Conservation (phyloP, 2,329 filamentous ascomycete genomes). For the Colletotrichum magnum region DNA sequence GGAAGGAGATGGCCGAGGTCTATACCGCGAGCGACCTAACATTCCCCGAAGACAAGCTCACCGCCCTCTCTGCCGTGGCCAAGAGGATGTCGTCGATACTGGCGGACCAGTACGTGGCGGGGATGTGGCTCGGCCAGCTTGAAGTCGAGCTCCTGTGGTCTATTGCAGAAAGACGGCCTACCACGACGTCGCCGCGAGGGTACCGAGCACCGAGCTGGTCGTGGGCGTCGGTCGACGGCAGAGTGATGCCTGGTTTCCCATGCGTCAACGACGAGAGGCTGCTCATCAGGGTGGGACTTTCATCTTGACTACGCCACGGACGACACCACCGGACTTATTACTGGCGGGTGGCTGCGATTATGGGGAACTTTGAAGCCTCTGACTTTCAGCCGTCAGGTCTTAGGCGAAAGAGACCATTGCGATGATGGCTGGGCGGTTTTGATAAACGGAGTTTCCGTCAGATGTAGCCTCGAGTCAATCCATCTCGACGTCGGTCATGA, state of each 20-base stretch:
- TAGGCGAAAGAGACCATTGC: too few relatives aligned
- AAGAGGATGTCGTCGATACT: not conserved
- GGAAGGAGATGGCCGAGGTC: not conserved
- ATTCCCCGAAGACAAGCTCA: not conserved
- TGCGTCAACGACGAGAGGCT: too few relatives aligned
- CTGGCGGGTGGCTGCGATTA: not conserved
- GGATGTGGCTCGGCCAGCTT: conserved; percentile 18
- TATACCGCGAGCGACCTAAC: not conserved
- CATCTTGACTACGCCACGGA: not conserved
- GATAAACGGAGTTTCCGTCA: too few relatives aligned
- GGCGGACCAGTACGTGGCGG: conserved; percentile 2
- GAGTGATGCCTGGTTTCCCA: not conserved
- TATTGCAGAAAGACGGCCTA: not conserved
- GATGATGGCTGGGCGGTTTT: too few relatives aligned
- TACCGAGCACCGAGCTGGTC: conserved; percentile 7
- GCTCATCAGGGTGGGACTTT: not conserved
- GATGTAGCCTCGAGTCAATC: too few relatives aligned
- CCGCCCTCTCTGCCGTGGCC: conserved; percentile 18
- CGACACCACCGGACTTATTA: not conserved
- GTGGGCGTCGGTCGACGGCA: not conserved
- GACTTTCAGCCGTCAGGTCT: not conserved
- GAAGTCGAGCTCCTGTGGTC: not conserved
- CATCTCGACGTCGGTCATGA: too few relatives aligned
- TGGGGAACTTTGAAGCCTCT: not conserved
- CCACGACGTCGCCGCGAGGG: too few relatives aligned